phyloP scores from a whole-genome alignment of 2,329 filamentous ascomycete genomes.

The Bipolaris cookei region DNA sequence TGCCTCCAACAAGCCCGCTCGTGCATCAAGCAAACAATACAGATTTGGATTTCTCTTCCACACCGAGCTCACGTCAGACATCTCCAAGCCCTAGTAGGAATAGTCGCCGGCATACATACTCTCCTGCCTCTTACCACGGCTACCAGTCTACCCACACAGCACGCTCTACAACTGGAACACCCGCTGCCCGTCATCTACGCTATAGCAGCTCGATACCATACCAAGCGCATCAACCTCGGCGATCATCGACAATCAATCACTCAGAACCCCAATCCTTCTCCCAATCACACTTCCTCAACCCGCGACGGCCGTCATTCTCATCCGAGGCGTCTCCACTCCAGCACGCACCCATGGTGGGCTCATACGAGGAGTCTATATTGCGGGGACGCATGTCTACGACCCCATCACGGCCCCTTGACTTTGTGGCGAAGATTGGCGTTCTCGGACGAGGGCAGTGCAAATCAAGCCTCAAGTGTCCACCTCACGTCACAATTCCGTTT shows the following conservation, averaged over 20 bases:
- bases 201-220: constrained; percentile 69
- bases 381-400: constrained; percentile 96
- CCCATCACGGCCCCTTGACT: constrained; percentile 89
- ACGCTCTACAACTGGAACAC: constrained; percentile 39
- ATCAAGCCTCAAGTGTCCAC: constrained; percentile 79
- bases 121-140: constrained; percentile 64
- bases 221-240: constrained; percentile 78
- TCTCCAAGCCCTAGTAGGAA: constrained; percentile 56
- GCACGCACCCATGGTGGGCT: constrained; percentile 95
- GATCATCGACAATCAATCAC: constrained; percentile 69
- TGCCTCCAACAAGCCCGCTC: constrained; percentile 88
- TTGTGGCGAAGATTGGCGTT: constrained; percentile 93
- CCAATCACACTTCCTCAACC: constrained; percentile 56
- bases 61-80: constrained; percentile 43
- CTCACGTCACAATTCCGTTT: constrained; percentile 89
- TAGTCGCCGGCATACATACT: constrained; percentile 74
- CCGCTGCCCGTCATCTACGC: constrained; percentile 51
- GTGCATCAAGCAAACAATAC: constrained; percentile 88
- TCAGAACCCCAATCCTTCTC: constrained; percentile 50
- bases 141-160: constrained; percentile 53
- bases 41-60: constrained; percentile 69
- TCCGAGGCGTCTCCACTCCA: constrained; percentile 79
- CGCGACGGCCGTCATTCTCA: constrained; percentile 71
- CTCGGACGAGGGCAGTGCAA: constrained; percentile 90
- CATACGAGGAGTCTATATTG: constrained; percentile 96